Evolutionary conservation across 805 yeast species (phyloP), one percentile per base, ranked within the genome.

Genomic region (Ogataea methylovora): DNA sequence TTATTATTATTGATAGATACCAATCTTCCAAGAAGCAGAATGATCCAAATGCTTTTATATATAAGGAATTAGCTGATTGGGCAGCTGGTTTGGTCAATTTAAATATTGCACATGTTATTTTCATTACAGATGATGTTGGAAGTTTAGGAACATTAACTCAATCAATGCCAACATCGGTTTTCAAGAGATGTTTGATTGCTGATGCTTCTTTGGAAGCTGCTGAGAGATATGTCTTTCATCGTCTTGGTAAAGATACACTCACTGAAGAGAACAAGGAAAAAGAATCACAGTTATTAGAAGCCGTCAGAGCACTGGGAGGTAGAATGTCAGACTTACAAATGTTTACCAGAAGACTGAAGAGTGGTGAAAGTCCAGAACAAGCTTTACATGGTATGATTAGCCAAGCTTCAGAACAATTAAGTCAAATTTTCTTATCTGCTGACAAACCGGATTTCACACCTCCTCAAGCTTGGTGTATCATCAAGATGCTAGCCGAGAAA

Each of bases 301-400:
- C 79, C 22, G 60, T 88, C 23, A 74, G 63, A 19, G 94, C 95
- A 10, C 60, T 92, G 19, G 98, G 98, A 15, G 98, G 98, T 27
- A 76, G 98, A 42, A 83, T 90, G 88, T 67, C 87, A 29, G 98
- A 92, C 55, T 65, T 92, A 33, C 96, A 92, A 57, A 80, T 90
- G 20, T 87, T 85, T 58, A 82, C 82, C 2, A 73, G 97, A 52
- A 80, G 97, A 33, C 73, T 92, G 13, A 78, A 78, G 46, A 76
- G 90, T 1, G 98, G 98, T 6, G 98, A 92, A 52, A 53, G 73
- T 7, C 94, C 95, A 2, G 48, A 60, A 8, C 81, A 71, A 33
- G 97, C 97, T 0, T 60, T 86, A 29, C 58, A 69, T 2, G 88
- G 85, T 43, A 84, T 92, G 81, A 71, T 86, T 5, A 69, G 67